A percentile compares a stretch with the other conserved stretches of the same genome.
These are phyloP conservation scores for Coemansia biformis DNA, from an alignment of 192 early-diverging fungal species.

Conservation along the genomic window DNA sequence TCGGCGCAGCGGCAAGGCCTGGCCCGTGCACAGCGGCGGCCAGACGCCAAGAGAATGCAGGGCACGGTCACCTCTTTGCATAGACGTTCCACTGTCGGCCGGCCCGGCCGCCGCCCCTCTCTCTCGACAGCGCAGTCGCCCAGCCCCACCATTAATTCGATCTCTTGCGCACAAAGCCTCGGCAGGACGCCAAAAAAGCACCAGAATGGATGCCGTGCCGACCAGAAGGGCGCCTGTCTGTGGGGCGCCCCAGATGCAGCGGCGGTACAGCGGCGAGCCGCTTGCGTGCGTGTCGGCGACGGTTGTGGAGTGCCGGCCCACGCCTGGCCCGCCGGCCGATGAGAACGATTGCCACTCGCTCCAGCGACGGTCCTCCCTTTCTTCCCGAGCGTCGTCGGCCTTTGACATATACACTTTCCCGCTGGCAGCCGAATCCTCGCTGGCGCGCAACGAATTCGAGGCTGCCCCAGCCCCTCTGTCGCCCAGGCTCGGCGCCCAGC, in stretches of 20 bases:
- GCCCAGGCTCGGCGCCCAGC: too few species aligned
- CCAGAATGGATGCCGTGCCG: not conserved
- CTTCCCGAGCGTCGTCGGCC: constrained; percentile 15
- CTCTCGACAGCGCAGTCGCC: too few species aligned
- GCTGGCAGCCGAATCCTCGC: constrained; percentile 3
- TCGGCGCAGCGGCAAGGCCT: too few species aligned
- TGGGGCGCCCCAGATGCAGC: not conserved
- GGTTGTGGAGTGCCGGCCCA: constrained; percentile 29
- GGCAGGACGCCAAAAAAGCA: not conserved
- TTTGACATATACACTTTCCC: constrained; percentile 31
- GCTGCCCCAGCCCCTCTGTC: constrained; percentile 10
- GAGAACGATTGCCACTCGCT: constrained; percentile 2
- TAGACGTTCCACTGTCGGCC: too few species aligned
- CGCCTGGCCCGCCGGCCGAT: constrained; percentile 4
- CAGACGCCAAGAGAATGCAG: too few species aligned
- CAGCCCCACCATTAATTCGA: too few species aligned
- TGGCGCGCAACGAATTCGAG: constrained; percentile 24
- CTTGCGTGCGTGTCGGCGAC: constrained; percentile 33
- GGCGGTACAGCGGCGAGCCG: constrained; percentile 19
- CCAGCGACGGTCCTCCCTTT: constrained; percentile 11
- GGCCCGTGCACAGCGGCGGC: too few species aligned
- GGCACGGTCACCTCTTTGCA: too few species aligned
- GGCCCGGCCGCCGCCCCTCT: too few species aligned
- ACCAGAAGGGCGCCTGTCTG: not conserved
- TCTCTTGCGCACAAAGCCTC: too few species aligned